phyloP scores from a whole-genome alignment of 2,329 filamentous ascomycete genomes.

The Nemania abortiva region DNA sequence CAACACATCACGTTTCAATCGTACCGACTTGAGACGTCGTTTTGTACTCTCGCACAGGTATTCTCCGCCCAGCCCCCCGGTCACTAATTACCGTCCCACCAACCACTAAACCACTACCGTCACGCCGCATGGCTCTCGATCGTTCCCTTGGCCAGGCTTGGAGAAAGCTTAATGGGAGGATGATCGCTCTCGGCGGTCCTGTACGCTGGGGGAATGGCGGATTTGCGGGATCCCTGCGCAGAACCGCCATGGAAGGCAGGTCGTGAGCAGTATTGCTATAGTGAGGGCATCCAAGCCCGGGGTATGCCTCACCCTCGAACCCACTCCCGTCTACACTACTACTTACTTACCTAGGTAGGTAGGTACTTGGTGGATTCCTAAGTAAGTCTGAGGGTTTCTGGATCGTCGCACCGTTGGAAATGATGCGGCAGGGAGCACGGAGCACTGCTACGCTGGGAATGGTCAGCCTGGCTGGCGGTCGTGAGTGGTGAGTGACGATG shows the following conservation, averaged over 20 bases:
- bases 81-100: neutral
- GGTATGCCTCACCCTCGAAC: slow-evolving; percentile 4
- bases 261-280: slow-evolving; percentile 5
- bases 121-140: slow-evolving; percentile 26
- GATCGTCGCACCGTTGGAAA: slow-evolving; percentile 19
- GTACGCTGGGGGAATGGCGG: neutral
- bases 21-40: slow-evolving; percentile 23
- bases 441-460: slow-evolving; percentile 16
- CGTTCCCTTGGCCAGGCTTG: slow-evolving; percentile 29
- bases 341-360: neutral
- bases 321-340: neutral
- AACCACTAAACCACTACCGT: slow-evolving; percentile 6
- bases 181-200: slow-evolving; percentile 3
- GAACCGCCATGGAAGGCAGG: neutral
- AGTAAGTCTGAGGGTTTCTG: slow-evolving; percentile 29
- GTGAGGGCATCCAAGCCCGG: slow-evolving; percentile 5
- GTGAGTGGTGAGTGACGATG: neutral
- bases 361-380: neutral
- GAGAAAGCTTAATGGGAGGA: slow-evolving; percentile 27
- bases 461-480: too few relatives aligned
- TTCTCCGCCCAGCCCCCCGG: neutral
- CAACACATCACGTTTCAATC: slow-evolving; percentile 33
- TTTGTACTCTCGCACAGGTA: slow-evolving; percentile 25
- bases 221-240: neutral
- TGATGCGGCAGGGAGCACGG: slow-evolving; percentile 28